Conservation (phyloP, 2,329 filamentous ascomycete genomes). For the Neoascochyta sp. region DNA sequence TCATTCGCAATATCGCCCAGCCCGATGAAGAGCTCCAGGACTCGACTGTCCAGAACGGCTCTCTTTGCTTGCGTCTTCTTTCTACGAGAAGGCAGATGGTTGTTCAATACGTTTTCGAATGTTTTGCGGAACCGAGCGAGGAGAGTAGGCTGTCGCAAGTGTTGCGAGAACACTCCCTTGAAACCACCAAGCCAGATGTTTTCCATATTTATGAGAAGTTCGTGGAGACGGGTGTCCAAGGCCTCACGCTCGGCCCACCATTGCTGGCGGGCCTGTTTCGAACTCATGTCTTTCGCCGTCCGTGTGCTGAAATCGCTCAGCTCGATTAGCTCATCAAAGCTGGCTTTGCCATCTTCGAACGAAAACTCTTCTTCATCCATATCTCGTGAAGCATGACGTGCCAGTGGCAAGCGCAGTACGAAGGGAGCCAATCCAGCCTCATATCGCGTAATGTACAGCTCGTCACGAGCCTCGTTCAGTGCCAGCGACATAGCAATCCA, state of each 20-base stretch:
- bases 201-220: slow-evolving; percentile 80
- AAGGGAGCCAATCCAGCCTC: slow-evolving; percentile 74
- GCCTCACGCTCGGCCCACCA: slow-evolving; percentile 89
- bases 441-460: slow-evolving; percentile 85
- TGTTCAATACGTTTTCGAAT: slow-evolving; percentile 75
- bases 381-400: slow-evolving; percentile 75
- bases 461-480: slow-evolving; percentile 74
- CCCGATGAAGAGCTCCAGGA: slow-evolving; percentile 84
- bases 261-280: slow-evolving; percentile 69
- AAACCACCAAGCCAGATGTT: slow-evolving; percentile 94
- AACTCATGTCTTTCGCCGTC: slow-evolving; percentile 64
- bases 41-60: slow-evolving; percentile 58
- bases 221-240: slow-evolving; percentile 71
- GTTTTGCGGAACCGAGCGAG: slow-evolving; percentile 72
- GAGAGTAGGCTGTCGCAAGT: slow-evolving; percentile 58
- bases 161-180: slow-evolving; percentile 84
- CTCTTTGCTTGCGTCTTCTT: slow-evolving; percentile 52
- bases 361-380: slow-evolving; percentile 77
- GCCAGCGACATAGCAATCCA: slow-evolving; percentile 88
- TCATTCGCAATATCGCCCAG: slow-evolving; percentile 69
- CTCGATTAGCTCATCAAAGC: slow-evolving; percentile 78
- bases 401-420: slow-evolving; percentile 79
- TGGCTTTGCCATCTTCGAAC: slow-evolving; percentile 73
- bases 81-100: slow-evolving; percentile 78
- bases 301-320: slow-evolving; percentile 83